These are phyloP conservation scores for Aurinia saxatilis DNA, from an alignment of 345 rosid species.

Conservation along the genomic window DNA sequence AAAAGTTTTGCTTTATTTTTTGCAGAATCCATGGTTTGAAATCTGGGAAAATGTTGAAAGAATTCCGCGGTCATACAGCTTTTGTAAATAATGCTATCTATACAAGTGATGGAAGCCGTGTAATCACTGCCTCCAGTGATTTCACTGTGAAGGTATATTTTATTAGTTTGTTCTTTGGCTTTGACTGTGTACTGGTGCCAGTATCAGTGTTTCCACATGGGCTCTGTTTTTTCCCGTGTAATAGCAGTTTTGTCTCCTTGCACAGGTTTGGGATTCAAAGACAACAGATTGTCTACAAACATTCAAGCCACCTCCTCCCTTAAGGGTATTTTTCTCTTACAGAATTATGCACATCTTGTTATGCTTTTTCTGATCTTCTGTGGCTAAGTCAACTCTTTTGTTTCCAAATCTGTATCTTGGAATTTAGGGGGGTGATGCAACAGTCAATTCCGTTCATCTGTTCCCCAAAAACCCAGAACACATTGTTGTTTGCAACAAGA, in stretches of 20 bases:
- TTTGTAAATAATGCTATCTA: slow-evolving; percentile 90
- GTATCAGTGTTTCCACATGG: not conserved
- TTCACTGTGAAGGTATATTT: slow-evolving; percentile 57
- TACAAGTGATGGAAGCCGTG: slow-evolving; percentile 80
- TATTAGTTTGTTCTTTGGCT: not conserved
- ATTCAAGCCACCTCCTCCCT: slow-evolving; percentile 84
- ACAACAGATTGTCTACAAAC: slow-evolving; percentile 92
- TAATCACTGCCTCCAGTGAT: slow-evolving; percentile 80
- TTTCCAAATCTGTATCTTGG: slow-evolving; percentile 15
- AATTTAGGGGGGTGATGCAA: slow-evolving; percentile 87
- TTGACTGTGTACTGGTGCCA: not conserved
- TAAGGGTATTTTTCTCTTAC: slow-evolving; percentile 50
- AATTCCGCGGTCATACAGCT: slow-evolving; percentile 75
- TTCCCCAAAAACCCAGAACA: slow-evolving; percentile 86
- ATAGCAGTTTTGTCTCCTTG: slow-evolving; percentile 8
- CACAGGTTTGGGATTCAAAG: slow-evolving; percentile 95
- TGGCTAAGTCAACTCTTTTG: slow-evolving; percentile 11
- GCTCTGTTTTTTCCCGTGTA: not conserved
- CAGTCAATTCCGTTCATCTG: slow-evolving; percentile 95
- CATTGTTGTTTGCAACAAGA: slow-evolving; percentile 87
- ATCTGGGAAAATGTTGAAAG: slow-evolving; percentile 93
- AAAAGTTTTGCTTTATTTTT: not conserved
- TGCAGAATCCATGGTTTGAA: slow-evolving; percentile 92
- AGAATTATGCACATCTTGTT: slow-evolving; percentile 12
- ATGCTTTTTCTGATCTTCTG: not conserved